A percentile compares a stretch with the other conserved stretches of the same genome.
Evolutionary conservation across 2,329 filamentous ascomycete species (phyloP).

Genomic region (Neofusicoccum ribis): DNA sequence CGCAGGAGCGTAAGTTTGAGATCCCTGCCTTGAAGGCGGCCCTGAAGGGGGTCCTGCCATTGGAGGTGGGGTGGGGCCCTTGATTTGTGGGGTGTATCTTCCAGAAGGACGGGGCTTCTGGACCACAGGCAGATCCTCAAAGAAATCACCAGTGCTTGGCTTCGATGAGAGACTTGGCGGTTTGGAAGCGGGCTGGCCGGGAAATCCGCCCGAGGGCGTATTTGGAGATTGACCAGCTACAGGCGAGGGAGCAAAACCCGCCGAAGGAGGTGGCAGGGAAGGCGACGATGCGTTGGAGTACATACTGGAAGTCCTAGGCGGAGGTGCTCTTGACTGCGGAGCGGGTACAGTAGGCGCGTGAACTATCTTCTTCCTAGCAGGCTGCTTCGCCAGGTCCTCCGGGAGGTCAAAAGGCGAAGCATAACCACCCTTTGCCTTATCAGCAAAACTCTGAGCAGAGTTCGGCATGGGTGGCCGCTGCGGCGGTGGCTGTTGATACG

Average conservation of each 20-base stretch:
- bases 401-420: conserved; percentile 93
- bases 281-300: conserved; percentile 31
- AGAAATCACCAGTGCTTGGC: conserved; percentile 44
- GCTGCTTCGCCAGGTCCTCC: conserved; percentile 76
- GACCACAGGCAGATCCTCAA: conserved; percentile 49
- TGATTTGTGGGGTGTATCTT: conserved; percentile 39
- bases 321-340: conserved; percentile 48
- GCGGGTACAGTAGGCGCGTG: conserved; percentile 27
- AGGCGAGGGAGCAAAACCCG: conserved; percentile 43
- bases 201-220: conserved; percentile 25
- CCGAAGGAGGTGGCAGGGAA: conserved; percentile 28
- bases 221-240: conserved; percentile 40
- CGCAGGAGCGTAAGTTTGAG: conserved; percentile 6
- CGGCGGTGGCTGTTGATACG: conserved; percentile 26
- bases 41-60: conserved; percentile 1
- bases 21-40: conserved; percentile 1
- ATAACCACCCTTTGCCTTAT: conserved; percentile 90
- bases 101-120: conserved; percentile 43
- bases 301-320: conserved; percentile 65
- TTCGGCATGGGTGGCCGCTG: conserved; percentile 53
- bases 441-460: conserved; percentile 74
- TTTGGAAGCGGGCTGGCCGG: conserved; percentile 25
- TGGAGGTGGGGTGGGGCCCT: conserved; percentile 26
- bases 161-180: conserved; percentile 25
- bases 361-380: conserved; percentile 49